Base-by-base conservation (phyloP, 1,284 basidiomycete species). In the Puccinia triticina region DNA sequence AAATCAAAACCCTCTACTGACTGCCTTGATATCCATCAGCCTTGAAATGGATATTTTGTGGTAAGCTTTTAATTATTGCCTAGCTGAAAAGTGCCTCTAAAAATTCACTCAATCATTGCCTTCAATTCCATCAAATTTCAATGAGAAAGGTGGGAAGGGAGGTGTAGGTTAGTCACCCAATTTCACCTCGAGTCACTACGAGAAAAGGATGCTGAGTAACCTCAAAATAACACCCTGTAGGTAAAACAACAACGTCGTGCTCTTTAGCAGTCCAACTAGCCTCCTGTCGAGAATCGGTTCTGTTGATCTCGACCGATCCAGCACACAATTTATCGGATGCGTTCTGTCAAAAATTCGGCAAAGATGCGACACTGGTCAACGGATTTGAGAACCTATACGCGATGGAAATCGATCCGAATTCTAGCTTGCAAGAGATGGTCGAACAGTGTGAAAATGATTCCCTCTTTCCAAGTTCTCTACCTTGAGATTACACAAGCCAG, bases 381-480 rank as follows among this genome's bases (percentile, higher is more conserved):
- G 96, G 97, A 5, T 98, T 98, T 85, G 92, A 94, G 85, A 99
- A 99, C 89, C 90, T 99, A 59, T 96, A 88, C 86, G 96, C 97
- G 0, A 99, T 99, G 96, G 96, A 99, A 89, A 99, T 99, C 87
- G 96, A 99, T 88, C 96, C 96, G 8, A 96, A 94, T 82, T 94
- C 94, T 85, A 92, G 94, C 59, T 93, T 99, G 85, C 95, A 99
- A 88, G 96, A 99, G 89, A 98, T 99, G 96, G 94, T 99, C 61
- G 96, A 98, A 87, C 92, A 94, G 86, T 96, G 95, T 96, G 86
- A 83, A 91, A 89, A 29, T 29, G 18, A 46, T 76, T 59, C 5
- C 0, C 48, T 75, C 69, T 32, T 77, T 66, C 59, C 21, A 10
- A 50, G 50, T 18, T 23, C 26, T 57, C n/a, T 18, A 18, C 1